Conservation (phyloP, 106 monocot genomes). For the Acorus gramineus region DNA sequence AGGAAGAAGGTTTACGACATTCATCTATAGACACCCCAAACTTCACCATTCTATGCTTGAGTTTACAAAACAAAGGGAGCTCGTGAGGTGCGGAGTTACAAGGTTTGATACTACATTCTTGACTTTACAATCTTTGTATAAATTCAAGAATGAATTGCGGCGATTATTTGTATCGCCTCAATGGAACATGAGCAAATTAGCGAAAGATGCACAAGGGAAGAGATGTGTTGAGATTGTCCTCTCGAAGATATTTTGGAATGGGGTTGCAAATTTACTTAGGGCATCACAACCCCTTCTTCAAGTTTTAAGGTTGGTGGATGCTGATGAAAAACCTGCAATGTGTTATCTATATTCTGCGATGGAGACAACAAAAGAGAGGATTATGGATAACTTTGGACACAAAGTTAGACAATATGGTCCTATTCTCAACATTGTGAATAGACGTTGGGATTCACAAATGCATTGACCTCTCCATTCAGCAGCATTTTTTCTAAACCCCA, state of each 20-base stretch:
- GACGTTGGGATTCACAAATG: not conserved
- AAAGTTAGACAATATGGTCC: not conserved
- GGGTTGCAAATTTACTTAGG: not conserved
- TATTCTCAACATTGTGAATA: not conserved
- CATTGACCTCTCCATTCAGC: not conserved
- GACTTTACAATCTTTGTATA: not conserved
- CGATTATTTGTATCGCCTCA: not conserved
- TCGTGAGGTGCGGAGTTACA: not conserved
- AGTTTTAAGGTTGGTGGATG: not conserved
- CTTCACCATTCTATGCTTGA: not conserved
- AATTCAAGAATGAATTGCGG: not conserved
- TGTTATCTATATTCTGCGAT: not conserved
- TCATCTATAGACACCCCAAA: not conserved
- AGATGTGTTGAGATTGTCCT: not conserved
- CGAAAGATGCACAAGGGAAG: not conserved
- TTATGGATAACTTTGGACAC: not conserved
- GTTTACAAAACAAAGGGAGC: conserved; percentile 4
- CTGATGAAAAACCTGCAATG: not conserved
- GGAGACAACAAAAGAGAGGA: not conserved
- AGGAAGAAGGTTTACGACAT: not conserved
- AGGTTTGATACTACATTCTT: not conserved
- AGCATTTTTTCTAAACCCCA: not conserved
- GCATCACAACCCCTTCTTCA: not conserved
- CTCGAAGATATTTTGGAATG: not conserved
- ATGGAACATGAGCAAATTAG: not conserved